Evolutionary conservation across 2,329 filamentous ascomycete genomes (phyloP).

Genomic region (Didymella pomorum): DNA sequence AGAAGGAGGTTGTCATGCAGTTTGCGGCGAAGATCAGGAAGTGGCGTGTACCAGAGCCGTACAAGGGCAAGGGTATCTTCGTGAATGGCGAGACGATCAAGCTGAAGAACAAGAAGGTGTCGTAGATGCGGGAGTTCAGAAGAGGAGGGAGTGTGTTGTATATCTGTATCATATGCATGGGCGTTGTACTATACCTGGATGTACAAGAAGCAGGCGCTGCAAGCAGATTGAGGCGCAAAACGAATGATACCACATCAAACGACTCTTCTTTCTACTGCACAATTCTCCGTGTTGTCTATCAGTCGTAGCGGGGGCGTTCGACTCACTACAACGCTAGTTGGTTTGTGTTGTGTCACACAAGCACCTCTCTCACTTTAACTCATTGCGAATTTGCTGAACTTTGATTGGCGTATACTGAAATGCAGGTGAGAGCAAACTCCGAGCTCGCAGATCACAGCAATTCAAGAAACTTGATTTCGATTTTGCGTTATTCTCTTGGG

Average conservation of each 20-base stretch:
- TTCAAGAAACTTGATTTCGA: not conserved
- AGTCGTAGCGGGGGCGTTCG: not conserved
- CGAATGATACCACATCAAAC: not conserved
- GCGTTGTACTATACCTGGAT: slow-evolving; percentile 30
- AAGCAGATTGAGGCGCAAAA: not conserved
- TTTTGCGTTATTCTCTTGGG: not conserved
- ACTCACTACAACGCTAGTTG: too few species aligned
- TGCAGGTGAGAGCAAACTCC: not conserved
- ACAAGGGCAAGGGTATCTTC: slow-evolving; percentile 99
- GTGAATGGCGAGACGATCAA: slow-evolving; percentile 97
- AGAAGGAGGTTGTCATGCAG: slow-evolving; percentile 86
- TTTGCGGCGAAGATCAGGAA: slow-evolving; percentile 88
- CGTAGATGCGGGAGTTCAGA: slow-evolving; percentile 39
- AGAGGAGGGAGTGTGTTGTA: slow-evolving; percentile 13
- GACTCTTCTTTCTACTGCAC: not conserved
- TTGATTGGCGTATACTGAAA: not conserved
- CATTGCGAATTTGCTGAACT: not conserved
- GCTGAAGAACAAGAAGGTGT: slow-evolving; percentile 86
- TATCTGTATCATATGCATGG: slow-evolving; percentile 33
- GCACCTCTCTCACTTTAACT: not conserved
- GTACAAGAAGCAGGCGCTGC: slow-evolving; percentile 6
- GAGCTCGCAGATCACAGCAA: not conserved
- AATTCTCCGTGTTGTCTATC: not conserved
- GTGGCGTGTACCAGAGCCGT: slow-evolving; percentile 94
- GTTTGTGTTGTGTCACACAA: not conserved